Conservation (phyloP, 228 moss, liverwort and hornwort species). For the Sphagnum magellanicum region DNA sequence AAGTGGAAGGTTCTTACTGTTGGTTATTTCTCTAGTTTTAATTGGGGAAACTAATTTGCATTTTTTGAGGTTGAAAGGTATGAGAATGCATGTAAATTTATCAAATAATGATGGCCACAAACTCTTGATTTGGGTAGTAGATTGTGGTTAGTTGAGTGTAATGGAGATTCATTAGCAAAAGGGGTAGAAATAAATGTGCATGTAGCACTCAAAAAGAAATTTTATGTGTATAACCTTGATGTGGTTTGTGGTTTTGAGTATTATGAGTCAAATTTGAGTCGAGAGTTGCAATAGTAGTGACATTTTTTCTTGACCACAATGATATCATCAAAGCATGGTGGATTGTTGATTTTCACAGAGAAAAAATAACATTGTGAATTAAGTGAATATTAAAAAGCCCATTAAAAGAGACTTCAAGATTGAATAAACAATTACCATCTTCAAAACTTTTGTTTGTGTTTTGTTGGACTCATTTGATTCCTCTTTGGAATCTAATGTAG, state of each 20-base stretch:
- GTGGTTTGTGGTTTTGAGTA: background rate
- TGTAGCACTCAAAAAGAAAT: constrained; percentile 10
- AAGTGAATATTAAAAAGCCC: too few species aligned
- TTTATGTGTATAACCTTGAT: background rate
- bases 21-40: too few species aligned
- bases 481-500: constrained; percentile 29
- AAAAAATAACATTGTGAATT: too few species aligned
- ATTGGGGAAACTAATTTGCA: too few species aligned
- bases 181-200: constrained; percentile 88
- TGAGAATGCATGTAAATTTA: background rate
- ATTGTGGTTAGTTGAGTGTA: constrained; percentile 77
- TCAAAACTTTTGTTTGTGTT: too few species aligned
- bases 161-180: constrained; percentile 80
- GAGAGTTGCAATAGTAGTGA: background rate
- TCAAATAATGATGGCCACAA: constrained; percentile 96
- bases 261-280: background rate
- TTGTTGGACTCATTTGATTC: too few species aligned
- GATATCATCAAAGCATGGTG: background rate
- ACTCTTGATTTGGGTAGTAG: constrained; percentile 94
- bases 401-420: too few species aligned
- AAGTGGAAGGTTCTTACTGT: too few species aligned
- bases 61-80: background rate
- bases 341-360: background rate
- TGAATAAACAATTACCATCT: too few species aligned
- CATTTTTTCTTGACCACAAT: background rate